phyloP scores from a whole-genome alignment of 495 filamentous ascomycete species.

The Chaetomium cochliodes region DNA sequence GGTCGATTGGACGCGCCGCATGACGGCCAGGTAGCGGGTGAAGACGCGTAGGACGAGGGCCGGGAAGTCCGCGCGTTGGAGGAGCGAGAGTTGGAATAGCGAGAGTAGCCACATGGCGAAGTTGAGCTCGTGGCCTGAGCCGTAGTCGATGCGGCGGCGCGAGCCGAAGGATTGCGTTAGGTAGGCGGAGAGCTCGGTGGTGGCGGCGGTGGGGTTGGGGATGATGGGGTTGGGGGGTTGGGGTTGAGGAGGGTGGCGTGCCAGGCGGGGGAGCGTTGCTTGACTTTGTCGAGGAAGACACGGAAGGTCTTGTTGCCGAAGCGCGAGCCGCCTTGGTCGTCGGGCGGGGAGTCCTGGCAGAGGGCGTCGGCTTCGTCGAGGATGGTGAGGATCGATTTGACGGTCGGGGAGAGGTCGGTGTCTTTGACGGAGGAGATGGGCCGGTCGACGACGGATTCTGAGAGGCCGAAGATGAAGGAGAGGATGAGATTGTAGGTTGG shows the following conservation, averaged over 20 bases:
- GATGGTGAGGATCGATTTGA: slow-evolving; percentile 66
- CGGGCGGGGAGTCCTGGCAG: slow-evolving; percentile 66
- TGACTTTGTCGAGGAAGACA: slow-evolving; percentile 71
- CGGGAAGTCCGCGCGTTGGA: slow-evolving; percentile 64
- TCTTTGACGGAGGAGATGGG: slow-evolving; percentile 66
- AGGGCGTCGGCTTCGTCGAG: slow-evolving; percentile 65
- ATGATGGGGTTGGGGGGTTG: slow-evolving; percentile 33
- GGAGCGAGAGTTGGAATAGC: slow-evolving; percentile 73
- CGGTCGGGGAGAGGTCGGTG: slow-evolving; percentile 51
- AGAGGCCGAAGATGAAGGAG: slow-evolving; percentile 81
- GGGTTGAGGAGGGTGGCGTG: slow-evolving; percentile 55
- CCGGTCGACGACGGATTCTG: slow-evolving; percentile 74
- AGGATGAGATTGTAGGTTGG: slow-evolving; percentile 73
- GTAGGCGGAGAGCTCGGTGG: slow-evolving; percentile 74
- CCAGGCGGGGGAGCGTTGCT: slow-evolving; percentile 55
- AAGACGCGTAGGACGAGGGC: slow-evolving; percentile 75
- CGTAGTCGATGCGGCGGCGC: slow-evolving; percentile 88
- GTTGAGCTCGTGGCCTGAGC: slow-evolving; percentile 94
- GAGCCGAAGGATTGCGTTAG: slow-evolving; percentile 83
- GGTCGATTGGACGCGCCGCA: slow-evolving; percentile 77
- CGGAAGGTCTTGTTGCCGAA: slow-evolving; percentile 95
- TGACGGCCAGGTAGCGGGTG: slow-evolving; percentile 72
- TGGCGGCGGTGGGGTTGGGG: slow-evolving; percentile 50
- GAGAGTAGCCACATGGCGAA: slow-evolving; percentile 93
- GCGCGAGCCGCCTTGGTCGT: slow-evolving; percentile 80